Conservation (phyloP, 495 filamentous ascomycete species). For the Amphirosellinia nigrospora region DNA sequence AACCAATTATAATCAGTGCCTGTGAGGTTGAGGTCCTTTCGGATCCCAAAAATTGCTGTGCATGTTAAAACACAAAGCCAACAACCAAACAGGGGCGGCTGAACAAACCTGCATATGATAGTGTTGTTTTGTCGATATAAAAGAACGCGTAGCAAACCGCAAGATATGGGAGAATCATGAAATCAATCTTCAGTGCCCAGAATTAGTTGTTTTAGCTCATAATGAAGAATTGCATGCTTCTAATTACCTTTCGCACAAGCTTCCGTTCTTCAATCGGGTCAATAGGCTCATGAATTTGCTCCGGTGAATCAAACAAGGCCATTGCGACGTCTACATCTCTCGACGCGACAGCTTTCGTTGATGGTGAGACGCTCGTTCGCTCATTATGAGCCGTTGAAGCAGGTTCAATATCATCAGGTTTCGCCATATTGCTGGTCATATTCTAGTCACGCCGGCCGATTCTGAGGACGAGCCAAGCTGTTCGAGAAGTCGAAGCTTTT, state of each 20-base stretch:
- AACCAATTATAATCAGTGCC: conserved; percentile 67
- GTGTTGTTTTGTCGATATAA: conserved; percentile 60
- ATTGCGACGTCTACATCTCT: conserved; percentile 26
- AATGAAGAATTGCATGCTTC: not conserved
- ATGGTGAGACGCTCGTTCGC: not conserved
- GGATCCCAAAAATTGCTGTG: conserved; percentile 62
- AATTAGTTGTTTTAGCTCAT: not conserved
- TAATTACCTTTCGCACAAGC: conserved; percentile 53
- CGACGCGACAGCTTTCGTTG: not conserved
- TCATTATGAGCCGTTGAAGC: conserved; percentile 13
- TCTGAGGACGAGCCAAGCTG: not conserved
- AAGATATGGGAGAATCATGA: conserved; percentile 46
- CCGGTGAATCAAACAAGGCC: conserved; percentile 27
- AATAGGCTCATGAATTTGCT: conserved; percentile 45
- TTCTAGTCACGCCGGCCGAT: not conserved
- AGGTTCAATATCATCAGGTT: conserved; percentile 12
- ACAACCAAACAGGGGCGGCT: not conserved
- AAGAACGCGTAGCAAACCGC: conserved; percentile 67
- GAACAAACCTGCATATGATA: conserved; percentile 26
- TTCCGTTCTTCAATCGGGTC: conserved; percentile 56
- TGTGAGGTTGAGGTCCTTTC: conserved; percentile 52
- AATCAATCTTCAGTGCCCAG: conserved; percentile 25
- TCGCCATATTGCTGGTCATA: not conserved
- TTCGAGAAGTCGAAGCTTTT: not conserved
- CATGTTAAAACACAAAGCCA: conserved; percentile 26